These are phyloP conservation scores for Paraurostyla sp. DNA, from an alignment of 73 alveolate genomes.

Conservation along the genomic window DNA sequence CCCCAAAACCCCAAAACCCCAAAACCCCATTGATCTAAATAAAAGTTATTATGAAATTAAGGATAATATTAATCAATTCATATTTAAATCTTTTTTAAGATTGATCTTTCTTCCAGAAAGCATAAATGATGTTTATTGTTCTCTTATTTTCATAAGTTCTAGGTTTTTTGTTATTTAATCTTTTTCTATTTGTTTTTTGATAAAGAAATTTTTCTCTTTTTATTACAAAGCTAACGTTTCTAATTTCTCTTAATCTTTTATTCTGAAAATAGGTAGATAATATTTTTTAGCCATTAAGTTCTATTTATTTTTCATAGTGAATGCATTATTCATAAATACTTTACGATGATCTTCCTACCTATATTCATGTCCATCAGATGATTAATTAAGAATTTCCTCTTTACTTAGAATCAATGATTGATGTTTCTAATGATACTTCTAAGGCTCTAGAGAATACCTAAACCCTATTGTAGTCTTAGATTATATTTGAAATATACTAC, in stretches of 20 bases:
- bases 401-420: neutral
- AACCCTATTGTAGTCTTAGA: too few relatives aligned
- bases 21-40: too few relatives aligned
- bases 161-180: too few relatives aligned
- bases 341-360: conserved; percentile 9
- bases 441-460: neutral
- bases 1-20: too few relatives aligned
- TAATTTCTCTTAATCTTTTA: neutral
- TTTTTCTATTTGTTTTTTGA: neutral
- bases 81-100: too few relatives aligned
- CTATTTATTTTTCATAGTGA: neutral
- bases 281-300: neutral
- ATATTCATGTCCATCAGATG: neutral
- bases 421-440: neutral
- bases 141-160: too few relatives aligned
- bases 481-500: neutral
- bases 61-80: too few relatives aligned
- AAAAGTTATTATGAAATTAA: too few relatives aligned
- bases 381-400: too few relatives aligned
- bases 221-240: too few relatives aligned
- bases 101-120: too few relatives aligned
- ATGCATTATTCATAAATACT: conserved; percentile 32
- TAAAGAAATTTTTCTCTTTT: neutral
- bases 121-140: too few relatives aligned
- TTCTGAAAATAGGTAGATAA: neutral